A percentile compares a stretch with the other conserved stretches of the same genome.
Conservation (phyloP, 2,329 filamentous ascomycete genomes). For the Torrubiella hemipterigena region DNA sequence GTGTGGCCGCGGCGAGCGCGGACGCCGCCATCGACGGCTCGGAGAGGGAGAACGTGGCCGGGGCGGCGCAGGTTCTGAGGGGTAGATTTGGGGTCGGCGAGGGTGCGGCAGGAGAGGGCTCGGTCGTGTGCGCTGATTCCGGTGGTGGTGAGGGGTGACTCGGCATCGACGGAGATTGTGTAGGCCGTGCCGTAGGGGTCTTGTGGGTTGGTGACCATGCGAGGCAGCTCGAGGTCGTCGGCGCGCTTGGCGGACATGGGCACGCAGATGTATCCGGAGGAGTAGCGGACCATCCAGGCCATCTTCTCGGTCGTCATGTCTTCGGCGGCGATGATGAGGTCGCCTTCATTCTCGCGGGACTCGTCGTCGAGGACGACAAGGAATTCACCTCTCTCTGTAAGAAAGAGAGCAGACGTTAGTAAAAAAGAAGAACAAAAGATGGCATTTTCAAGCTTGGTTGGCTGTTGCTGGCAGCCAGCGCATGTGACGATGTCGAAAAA, state of each 20-base stretch:
- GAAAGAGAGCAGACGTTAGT: not conserved
- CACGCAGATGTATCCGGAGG: constrained; percentile 83
- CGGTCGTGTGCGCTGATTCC: constrained; percentile 87
- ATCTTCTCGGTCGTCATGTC: constrained; percentile 79
- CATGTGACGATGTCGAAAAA: constrained; percentile 7
- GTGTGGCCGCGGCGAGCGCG: constrained; percentile 75
- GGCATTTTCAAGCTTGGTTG: constrained; percentile 3
- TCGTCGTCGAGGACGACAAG: constrained; percentile 90
- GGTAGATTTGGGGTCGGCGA: constrained; percentile 54
- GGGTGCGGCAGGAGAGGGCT: constrained; percentile 63
- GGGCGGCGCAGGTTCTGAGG: constrained; percentile 62
- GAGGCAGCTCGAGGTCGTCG: constrained; percentile 62
- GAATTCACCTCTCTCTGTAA: constrained; percentile 68
- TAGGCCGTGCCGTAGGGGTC: constrained; percentile 90
- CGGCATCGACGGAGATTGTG: constrained; percentile 77
- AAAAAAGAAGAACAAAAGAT: not conserved
- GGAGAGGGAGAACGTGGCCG: constrained; percentile 81
- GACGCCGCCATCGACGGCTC: constrained; percentile 69
- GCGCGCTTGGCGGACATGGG: constrained; percentile 63
- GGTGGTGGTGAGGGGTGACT: constrained; percentile 62
- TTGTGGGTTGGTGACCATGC: constrained; percentile 67
- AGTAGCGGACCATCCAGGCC: constrained; percentile 90
- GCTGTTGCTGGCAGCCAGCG: constrained; percentile 3
- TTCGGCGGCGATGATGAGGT: constrained; percentile 87
- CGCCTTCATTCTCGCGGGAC: constrained; percentile 92